phyloP scores from a whole-genome alignment of 768 basidiomycete species.

The Galerina sulciceps region DNA sequence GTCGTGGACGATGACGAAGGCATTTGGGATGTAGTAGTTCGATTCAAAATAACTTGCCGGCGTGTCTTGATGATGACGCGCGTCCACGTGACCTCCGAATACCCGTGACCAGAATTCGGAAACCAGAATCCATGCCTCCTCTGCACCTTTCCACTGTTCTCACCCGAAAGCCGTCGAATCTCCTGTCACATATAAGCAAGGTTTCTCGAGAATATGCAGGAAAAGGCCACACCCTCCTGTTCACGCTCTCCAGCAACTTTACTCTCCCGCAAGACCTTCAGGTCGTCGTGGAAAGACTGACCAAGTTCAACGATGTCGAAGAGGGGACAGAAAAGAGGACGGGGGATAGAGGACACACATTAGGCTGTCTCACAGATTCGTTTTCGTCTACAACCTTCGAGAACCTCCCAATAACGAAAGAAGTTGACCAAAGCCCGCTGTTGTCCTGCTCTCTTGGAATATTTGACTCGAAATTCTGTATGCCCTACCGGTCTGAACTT shows the following conservation, averaged over 20 bases:
- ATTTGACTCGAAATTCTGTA: conserved; percentile 46
- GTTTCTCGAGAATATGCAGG: conserved; percentile 32
- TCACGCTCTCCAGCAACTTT: conserved; percentile 51
- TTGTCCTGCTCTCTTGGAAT: conserved; percentile 63
- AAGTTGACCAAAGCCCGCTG: conserved; percentile 17
- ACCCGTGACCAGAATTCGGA: background rate
- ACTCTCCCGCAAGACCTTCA: conserved; percentile 39
- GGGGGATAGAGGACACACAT: conserved; percentile 33
- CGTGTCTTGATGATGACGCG: too few relatives aligned
- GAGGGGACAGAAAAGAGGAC: background rate
- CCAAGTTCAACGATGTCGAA: conserved; percentile 30
- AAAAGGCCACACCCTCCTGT: conserved; percentile 47
- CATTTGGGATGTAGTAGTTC: background rate
- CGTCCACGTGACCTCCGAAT: background rate
- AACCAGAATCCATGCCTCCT: conserved; percentile 17
- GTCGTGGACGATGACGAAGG: conserved; percentile 11
- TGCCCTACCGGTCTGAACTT: conserved; percentile 66
- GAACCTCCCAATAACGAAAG: background rate
- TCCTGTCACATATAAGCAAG: conserved; percentile 37
- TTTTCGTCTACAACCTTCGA: conserved; percentile 21
- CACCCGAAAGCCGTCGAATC: conserved; percentile 36
- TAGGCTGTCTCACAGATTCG: conserved; percentile 69
- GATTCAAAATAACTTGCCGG: background rate
- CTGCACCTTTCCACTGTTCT: conserved; percentile 46
- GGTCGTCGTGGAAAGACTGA: conserved; percentile 41